Evolutionary conservation across 495 filamentous ascomycete species (phyloP), one percentile per base, ranked within the genome.

Genomic region (Lasiosphaeria ovina): DNA sequence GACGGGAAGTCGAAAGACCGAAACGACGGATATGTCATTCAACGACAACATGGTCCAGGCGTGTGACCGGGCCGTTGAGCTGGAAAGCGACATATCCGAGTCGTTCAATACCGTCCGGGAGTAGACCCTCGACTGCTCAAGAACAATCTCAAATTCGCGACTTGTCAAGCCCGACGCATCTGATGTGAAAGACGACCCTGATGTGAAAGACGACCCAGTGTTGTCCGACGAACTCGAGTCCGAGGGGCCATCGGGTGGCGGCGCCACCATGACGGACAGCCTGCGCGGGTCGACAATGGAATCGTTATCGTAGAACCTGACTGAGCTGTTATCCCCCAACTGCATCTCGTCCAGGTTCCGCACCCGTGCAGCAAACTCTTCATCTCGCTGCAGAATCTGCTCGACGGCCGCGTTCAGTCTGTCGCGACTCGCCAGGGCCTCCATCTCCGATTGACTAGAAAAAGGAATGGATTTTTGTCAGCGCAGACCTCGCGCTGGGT

Each of bases 31-130:
- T 7, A 58, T 58, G n/a, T 58, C 56, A 35, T 52, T 58, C 48
- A 58, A 7, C 5, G 56, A 52, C 34, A 58, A 36, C 35, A 58
- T 58, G 47, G 35, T 58, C 56, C 56, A 58, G 7, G 56, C 47
- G 9, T 51, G 10, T 8, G 56, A 32, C 35, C 56, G 47, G 3
- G 52, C 35, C 1, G 56, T 38, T 12, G 35, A 51, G 47, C 56
- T 58, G 3, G 56, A 38, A 14, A 58, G 6, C 4, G 56, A 58
- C 47, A 40, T 36, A 35, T 58, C 56, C 1, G 34, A 52, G 10
- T 52, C 56, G 16, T 52, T 44, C 4, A 11, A 4, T 16, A 17
- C 34, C 12, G 36, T 32, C 3, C 56, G 56, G 8, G 34, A 38
- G n/a, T 58, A 58, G 3, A 58, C 56, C 35, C 56, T 32, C 3